phyloP scores from a whole-genome alignment of 2,329 filamentous ascomycete genomes.

The Penicillium sp. region DNA sequence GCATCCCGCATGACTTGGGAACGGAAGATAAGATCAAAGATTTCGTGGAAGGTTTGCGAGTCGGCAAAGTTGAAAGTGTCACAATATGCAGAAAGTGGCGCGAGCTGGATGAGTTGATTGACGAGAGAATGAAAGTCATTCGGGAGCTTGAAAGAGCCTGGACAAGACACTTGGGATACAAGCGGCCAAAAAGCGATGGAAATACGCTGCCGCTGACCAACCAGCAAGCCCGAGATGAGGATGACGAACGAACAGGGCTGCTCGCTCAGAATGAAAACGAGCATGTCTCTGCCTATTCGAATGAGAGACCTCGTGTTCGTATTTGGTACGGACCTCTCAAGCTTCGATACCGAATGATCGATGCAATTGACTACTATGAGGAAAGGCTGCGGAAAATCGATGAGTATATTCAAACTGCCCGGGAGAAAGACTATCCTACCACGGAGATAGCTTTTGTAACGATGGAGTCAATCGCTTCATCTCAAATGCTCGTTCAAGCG shows the following conservation, averaged over 20 bases:
- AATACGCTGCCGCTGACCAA: constrained; percentile 49
- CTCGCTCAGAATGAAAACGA: constrained; percentile 42
- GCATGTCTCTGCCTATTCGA: constrained; percentile 46
- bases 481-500: constrained; percentile 94
- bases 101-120: constrained; percentile 70
- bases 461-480: constrained; percentile 89
- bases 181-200: constrained; percentile 46
- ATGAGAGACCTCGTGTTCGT: constrained; percentile 62
- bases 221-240: constrained; percentile 47
- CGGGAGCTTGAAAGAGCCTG: constrained; percentile 77
- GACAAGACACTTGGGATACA: constrained; percentile 68
- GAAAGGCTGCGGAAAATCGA: constrained; percentile 77
- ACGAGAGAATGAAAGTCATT: constrained; percentile 61
- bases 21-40: constrained; percentile 79
- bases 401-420: constrained; percentile 64
- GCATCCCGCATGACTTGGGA: constrained; percentile 74
- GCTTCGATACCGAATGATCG: constrained; percentile 67
- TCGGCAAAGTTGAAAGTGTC: constrained; percentile 85
- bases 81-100: constrained; percentile 85
- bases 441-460: constrained; percentile 91
- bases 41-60: constrained; percentile 79
- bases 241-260: constrained; percentile 60
- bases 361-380: constrained; percentile 93
- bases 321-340: constrained; percentile 76
- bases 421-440: constrained; percentile 70